A percentile compares a stretch with the other conserved stretches of the same genome.
These are phyloP conservation scores for Gastrodia elata DNA, from an alignment of 106 monocot genomes.

Conservation along the genomic window DNA sequence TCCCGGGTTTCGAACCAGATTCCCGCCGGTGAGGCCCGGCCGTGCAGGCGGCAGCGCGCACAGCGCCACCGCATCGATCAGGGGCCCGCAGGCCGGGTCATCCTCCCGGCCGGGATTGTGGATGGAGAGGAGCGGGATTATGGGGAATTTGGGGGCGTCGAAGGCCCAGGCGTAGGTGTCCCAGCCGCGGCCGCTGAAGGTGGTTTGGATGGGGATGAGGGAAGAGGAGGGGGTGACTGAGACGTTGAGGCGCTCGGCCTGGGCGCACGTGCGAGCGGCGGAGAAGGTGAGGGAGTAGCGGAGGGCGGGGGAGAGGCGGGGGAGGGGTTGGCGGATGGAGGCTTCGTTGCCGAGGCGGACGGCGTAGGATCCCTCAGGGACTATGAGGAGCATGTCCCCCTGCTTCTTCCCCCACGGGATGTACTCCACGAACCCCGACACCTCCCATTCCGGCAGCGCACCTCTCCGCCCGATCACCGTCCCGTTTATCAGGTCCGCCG, in stretches of 20 bases:
- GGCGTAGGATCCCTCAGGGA: constrained; percentile 44
- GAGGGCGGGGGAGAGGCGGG: constrained; percentile 8
- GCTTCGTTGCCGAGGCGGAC: constrained; percentile 54
- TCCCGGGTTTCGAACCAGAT: constrained; percentile 42
- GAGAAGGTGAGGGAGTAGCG: constrained; percentile 26
- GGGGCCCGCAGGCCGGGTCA: constrained; percentile 57
- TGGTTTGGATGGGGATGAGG: constrained; percentile 51
- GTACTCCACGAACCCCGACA: constrained; percentile 51
- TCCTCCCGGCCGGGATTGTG: constrained; percentile 42
- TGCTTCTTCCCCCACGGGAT: constrained; percentile 49
- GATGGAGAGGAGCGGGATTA: constrained; percentile 31
- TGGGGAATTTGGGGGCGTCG: constrained; percentile 14
- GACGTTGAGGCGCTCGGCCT: constrained; percentile 46
- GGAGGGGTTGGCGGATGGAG: constrained; percentile 24
- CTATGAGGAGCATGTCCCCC: constrained; percentile 51
- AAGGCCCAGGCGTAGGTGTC: constrained; percentile 65
- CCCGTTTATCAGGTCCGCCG: constrained; percentile 26
- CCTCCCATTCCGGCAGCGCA: constrained; percentile 37
- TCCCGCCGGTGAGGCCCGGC: constrained; percentile 35
- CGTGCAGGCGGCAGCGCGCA: constrained; percentile 19
- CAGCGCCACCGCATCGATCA: constrained; percentile 59
- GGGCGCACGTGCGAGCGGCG: constrained; percentile 62
- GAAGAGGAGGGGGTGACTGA: constrained; percentile 32
- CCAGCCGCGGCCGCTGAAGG: constrained; percentile 57
- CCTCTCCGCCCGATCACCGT: constrained; percentile 12